Evolutionary conservation across 306 rosid species (phyloP), one percentile per base, ranked within the genome.

Genomic region (Lagenaria siceraria): DNA sequence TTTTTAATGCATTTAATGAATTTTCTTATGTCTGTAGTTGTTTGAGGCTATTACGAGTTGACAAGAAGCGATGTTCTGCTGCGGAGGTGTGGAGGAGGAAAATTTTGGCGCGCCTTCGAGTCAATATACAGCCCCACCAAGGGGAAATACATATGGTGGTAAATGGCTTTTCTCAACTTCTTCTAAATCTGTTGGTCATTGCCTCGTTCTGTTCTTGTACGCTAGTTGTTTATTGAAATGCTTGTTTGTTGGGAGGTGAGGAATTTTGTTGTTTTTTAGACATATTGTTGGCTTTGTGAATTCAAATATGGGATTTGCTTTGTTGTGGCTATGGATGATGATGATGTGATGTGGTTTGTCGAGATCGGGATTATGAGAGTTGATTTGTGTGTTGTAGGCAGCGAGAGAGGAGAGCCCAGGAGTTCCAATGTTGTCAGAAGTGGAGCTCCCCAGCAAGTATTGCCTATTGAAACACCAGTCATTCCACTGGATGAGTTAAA

Each of bases 401-500:
- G 86, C 49, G 90, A 77, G 31, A 90, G 97, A 87, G 97, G 97
- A 84, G 97, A 89, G 83, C 96, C 97, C 51, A 90, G 92, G 87
- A 63, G 89, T 66, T 78, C 91, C 62, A 87, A 86, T 74, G 49
- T 46, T 77, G 82, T 79, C 29, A 92, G 49, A 80, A 81, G 84
- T 80, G 97, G 97, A 75, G 85, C 88, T 64, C 93, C 99, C 40
- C 90, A 86, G 68, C 87, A 88, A 84, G 89, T 81, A 8, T 82
- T 95, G 68, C 93, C 99, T 6, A 92, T 92, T 76, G 97, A 92
- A 86, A 84, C 85, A 35, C 97, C 97, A 0, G 79, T 89, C 7
- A 82, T 95, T 7, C 21, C 91, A 24, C 74, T 95, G 82, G 92
- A 82, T 70, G 99, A 92, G 85, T 84, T 95, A 79, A 88, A 89